phyloP scores from a whole-genome alignment of 192 early-diverging fungal genomes.

The Podila horticola region DNA sequence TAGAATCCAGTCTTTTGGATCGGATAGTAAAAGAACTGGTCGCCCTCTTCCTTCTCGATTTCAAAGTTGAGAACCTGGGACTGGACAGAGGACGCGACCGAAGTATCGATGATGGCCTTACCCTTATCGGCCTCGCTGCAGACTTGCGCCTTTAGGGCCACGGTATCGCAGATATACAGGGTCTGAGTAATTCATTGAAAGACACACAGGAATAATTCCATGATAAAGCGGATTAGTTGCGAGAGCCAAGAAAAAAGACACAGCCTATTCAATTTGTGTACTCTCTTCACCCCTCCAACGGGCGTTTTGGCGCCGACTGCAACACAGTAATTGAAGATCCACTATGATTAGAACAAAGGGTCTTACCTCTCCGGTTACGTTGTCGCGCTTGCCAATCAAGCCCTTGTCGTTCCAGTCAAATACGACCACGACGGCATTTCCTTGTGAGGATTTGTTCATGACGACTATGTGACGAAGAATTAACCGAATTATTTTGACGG shows the following conservation, averaged over 20 bases:
- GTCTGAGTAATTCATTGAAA: conserved; percentile 12
- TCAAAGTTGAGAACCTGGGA: conserved; percentile 45
- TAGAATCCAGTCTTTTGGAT: conserved; percentile 87
- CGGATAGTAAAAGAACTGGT: conserved; percentile 65
- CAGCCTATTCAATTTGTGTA: neutral
- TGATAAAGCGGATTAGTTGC: neutral
- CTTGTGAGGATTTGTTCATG: conserved; percentile 44
- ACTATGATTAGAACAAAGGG: too few relatives aligned
- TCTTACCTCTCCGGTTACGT: conserved; percentile 18
- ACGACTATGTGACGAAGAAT: conserved; percentile 17
- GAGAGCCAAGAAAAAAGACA: neutral
- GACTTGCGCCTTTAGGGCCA: conserved; percentile 61
- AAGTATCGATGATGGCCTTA: conserved; percentile 65
- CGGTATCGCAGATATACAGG: conserved; percentile 64
- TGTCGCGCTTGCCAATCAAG: conserved; percentile 51
- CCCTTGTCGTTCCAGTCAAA: conserved; percentile 58
- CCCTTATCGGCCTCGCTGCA: conserved; percentile 63
- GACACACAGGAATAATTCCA: neutral
- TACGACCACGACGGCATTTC: conserved; percentile 54
- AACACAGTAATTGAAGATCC: too few relatives aligned
- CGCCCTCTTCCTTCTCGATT: conserved; percentile 40
- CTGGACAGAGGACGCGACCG: conserved; percentile 38
- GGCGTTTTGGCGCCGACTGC: too few relatives aligned
- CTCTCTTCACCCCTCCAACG: neutral
- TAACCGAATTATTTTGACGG: too few relatives aligned